Evolutionary conservation across 2,329 filamentous ascomycete species (phyloP).

Genomic region (Leptographium wingfieldii): DNA sequence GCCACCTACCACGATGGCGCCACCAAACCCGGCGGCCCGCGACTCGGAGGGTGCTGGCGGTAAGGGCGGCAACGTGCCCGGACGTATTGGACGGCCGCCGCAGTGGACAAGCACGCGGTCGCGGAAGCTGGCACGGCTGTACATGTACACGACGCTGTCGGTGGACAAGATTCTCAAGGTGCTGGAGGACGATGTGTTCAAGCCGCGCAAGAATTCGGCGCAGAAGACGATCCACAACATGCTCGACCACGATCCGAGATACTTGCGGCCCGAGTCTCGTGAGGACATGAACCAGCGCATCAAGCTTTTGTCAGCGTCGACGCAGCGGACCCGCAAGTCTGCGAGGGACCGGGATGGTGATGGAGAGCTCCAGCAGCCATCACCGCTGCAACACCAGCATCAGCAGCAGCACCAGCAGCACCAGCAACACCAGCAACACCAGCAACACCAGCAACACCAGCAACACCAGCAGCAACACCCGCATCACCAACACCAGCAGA

Average conservation of each 20-base stretch:
- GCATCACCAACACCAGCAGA: slow-evolving; percentile 2
- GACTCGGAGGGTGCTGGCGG: slow-evolving; percentile 8
- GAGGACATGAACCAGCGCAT: slow-evolving; percentile 40
- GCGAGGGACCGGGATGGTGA: slow-evolving; percentile 5
- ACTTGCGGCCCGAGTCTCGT: slow-evolving; percentile 38
- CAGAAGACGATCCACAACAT: slow-evolving; percentile 45
- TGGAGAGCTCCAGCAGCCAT: background rate
- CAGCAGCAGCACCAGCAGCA: background rate
- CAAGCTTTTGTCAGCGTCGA: slow-evolving; percentile 28
- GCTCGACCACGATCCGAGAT: slow-evolving; percentile 46
- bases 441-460: background rate
- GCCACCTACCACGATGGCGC: slow-evolving; percentile 5
- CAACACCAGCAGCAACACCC: slow-evolving; percentile 5
- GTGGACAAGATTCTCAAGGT: slow-evolving; percentile 39
- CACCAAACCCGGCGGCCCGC: slow-evolving; percentile 7
- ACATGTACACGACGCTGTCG: slow-evolving; percentile 42
- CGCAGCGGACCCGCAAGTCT: slow-evolving; percentile 18
- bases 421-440: background rate
- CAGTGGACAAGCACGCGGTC: slow-evolving; percentile 41
- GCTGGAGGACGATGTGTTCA: slow-evolving; percentile 29
- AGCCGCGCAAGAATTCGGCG: slow-evolving; percentile 41
- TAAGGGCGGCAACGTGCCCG: slow-evolving; percentile 10
- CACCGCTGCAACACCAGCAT: background rate
- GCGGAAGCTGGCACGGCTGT: slow-evolving; percentile 41
- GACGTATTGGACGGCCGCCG: slow-evolving; percentile 36